Evolutionary conservation across 2,329 filamentous ascomycete species (phyloP), one percentile per base, ranked within the genome.

Genomic region (Phyllosticta citribraziliensis): DNA sequence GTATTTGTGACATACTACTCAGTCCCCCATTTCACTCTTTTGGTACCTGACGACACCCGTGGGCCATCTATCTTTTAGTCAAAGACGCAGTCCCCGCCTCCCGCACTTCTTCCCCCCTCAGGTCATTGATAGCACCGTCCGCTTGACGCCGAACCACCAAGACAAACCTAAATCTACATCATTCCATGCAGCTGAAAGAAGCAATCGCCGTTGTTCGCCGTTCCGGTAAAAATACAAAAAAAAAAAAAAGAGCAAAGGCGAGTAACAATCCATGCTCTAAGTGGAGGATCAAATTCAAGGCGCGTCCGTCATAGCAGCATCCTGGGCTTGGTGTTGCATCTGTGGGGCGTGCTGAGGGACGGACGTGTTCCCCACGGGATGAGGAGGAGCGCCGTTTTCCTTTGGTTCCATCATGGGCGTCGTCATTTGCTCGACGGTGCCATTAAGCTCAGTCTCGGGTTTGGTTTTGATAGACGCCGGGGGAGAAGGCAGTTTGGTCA

Each of bases 401-500:
- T 47, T 47, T 47, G 14, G 14, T n/a, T 47, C 17, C 17, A 17
- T 5, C 17, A n/a, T 14, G 6, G 17, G 14, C 14, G 14, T n/a
- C 14, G n/a, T 5, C 40, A 17, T n/a, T 17, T 47, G 40, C 40
- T 47, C 40, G 5, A 47, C 40, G 17, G 40, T n/a, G 25, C 55
- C 59, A 14, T 61, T 61, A 12, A 61, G 8, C 20, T 56, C 54
- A 10, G 27, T 54, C 30, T 57, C 59, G 8, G 59, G 17, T 30
- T 61, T 61, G 5, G 52, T 20, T 14, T 27, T 57, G 27, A 60
- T 56, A 20, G 54, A 56, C 5, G 50, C 54, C 24, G 59, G 59
- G 5, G 59, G 59, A 10, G 59, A 61, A 6, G 59, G 59, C 12
- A 61, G 54, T 30, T 61, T 61, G 24, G 50, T 19, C 19, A 30